Evolutionary conservation across 1,139 yeast species (phyloP).

Genomic region (Candida dubliniensis): DNA sequence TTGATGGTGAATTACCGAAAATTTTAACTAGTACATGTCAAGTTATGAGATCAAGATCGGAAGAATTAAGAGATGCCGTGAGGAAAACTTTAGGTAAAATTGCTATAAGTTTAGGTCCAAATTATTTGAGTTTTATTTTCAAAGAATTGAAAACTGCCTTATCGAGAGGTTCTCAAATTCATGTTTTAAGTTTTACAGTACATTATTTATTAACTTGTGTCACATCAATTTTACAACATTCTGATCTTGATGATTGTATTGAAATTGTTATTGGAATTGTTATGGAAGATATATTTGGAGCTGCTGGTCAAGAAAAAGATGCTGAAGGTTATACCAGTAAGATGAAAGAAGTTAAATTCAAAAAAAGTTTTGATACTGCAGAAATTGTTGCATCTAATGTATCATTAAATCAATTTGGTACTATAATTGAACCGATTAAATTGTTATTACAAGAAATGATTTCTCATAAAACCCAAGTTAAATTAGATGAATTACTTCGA

Average conservation of each 20-base stretch:
- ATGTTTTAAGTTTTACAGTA: constrained; percentile 85
- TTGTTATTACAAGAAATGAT: constrained; percentile 64
- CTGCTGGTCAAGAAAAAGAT: constrained; percentile 92
- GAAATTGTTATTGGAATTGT: constrained; percentile 63
- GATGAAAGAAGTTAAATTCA: constrained; percentile 88
- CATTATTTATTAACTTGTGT: constrained; percentile 68
- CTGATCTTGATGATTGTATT: constrained; percentile 75
- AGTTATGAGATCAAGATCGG: constrained; percentile 80
- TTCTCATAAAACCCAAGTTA: constrained; percentile 66
- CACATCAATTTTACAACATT: constrained; percentile 49
- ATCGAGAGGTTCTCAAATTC: constrained; percentile 89
- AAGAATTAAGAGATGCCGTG: constrained; percentile 84
- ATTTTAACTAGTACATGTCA: constrained; percentile 83
- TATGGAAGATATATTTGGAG: constrained; percentile 93
- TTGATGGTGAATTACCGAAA: constrained; percentile 71
- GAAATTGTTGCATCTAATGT: constrained; percentile 73
- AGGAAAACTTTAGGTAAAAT: constrained; percentile 75
- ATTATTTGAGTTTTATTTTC: constrained; percentile 70
- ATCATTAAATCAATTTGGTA: constrained; percentile 57
- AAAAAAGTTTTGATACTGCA: constrained; percentile 85
- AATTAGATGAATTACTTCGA: constrained; percentile 75
- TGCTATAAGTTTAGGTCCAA: constrained; percentile 65
- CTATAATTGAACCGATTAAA: constrained; percentile 69
- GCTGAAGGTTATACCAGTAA: constrained; percentile 86
- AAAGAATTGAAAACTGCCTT: constrained; percentile 78